phyloP scores from a whole-genome alignment of 768 basidiomycete species.

The Exsudoporus frostii region DNA sequence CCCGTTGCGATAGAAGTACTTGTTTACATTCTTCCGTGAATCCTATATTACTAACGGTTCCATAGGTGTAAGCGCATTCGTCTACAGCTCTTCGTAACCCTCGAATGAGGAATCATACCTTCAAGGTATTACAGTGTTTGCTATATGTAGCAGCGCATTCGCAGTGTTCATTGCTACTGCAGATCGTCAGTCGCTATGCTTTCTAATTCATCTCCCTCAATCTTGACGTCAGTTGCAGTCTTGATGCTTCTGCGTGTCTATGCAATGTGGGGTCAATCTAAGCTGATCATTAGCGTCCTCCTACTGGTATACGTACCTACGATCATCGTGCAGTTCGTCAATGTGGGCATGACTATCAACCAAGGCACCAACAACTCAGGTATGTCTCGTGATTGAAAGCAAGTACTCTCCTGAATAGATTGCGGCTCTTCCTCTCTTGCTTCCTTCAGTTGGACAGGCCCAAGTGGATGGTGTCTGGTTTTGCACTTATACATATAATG shows the following conservation, averaged over 20 bases:
- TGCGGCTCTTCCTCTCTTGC: neutral
- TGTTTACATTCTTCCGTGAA: neutral
- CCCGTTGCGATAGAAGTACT: neutral
- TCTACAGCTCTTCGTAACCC: neutral
- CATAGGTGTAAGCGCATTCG: conserved; percentile 3
- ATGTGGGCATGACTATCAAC: neutral
- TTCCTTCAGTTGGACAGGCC: neutral
- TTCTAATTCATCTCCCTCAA: neutral
- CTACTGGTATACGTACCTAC: neutral
- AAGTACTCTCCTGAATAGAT: neutral
- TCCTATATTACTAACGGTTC: neutral
- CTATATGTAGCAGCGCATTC: neutral
- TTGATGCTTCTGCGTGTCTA: conserved; percentile 11
- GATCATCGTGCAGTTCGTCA: neutral
- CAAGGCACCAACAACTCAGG: neutral
- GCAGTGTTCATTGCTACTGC: neutral
- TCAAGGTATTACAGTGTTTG: neutral
- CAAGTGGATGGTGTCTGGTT: neutral
- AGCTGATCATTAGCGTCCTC: neutral
- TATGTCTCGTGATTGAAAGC: neutral
- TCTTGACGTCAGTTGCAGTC: neutral
- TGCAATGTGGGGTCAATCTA: conserved; percentile 1
- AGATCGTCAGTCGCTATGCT: neutral
- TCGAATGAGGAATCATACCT: neutral
- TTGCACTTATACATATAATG: neutral